Percentiles rank a stretch among this genome's conserved stretches.
phyloP scores from a whole-genome alignment of 805 yeast genomes.

The fission yeast (Schizosaccharomyces pombe) region DNA sequence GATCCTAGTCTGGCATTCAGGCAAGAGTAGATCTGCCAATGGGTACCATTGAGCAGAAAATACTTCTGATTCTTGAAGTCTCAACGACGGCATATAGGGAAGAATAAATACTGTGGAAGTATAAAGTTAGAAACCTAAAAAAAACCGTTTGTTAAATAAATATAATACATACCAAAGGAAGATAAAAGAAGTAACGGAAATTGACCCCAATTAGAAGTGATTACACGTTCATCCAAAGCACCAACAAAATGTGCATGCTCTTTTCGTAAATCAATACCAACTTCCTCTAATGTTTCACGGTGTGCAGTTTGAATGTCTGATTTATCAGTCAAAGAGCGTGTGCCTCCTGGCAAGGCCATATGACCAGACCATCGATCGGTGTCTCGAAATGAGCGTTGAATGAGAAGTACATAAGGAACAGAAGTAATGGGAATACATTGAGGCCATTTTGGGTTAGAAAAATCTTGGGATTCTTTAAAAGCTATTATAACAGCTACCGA shows the following conservation, averaged over 20 bases:
- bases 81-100: slow-evolving; percentile 10
- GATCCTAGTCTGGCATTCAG: not conserved
- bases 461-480: not conserved
- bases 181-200: slow-evolving; percentile 15
- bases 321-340: slow-evolving; percentile 17
- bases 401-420: slow-evolving; percentile 17
- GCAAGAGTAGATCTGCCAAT: slow-evolving; percentile 10
- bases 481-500: not conserved
- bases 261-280: slow-evolving; percentile 16
- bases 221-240: slow-evolving; percentile 15
- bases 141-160: not conserved
- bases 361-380: slow-evolving; percentile 22
- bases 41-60: slow-evolving; percentile 19
- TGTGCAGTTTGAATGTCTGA: slow-evolving; percentile 16
- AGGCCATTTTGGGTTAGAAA: not conserved
- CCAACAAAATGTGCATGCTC: slow-evolving; percentile 15
- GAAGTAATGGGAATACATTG: not conserved
- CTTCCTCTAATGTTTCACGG: slow-evolving; percentile 19
- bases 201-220: not conserved
- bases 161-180: slow-evolving; percentile 13
- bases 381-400: slow-evolving; percentile 17
- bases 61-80: slow-evolving; percentile 17
- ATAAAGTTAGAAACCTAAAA: too few species aligned
- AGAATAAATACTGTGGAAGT: not conserved
- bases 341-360: slow-evolving; percentile 21